phyloP scores from a whole-genome alignment of 1,284 basidiomycete species.

The Lentinula novae-zelandiae region DNA sequence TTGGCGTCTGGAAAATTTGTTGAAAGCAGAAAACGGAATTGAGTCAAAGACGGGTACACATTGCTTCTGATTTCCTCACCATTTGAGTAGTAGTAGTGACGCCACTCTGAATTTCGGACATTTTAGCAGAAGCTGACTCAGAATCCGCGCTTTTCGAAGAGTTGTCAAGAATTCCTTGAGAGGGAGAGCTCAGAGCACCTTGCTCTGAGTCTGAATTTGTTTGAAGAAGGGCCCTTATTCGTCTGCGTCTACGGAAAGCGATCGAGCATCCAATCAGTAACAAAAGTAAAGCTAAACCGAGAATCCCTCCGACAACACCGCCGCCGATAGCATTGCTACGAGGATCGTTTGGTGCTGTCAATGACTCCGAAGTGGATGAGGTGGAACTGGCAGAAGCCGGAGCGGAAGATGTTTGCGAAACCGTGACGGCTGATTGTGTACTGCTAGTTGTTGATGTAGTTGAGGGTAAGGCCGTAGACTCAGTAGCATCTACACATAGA shows the following conservation, averaged over 20 bases:
- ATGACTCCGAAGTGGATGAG: conserved; percentile 17
- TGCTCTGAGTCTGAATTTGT: neutral
- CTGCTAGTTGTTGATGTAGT: neutral
- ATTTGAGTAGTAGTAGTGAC: neutral
- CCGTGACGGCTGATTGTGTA: neutral
- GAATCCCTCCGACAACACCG: conserved; percentile 38
- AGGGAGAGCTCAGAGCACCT: neutral
- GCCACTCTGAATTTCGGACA: neutral
- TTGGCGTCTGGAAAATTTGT: neutral
- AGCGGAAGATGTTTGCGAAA: neutral
- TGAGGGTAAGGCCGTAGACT: conserved; percentile 14
- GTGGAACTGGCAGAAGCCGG: neutral
- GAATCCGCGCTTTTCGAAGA: neutral
- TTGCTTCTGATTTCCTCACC: neutral
- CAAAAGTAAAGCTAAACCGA: conserved; percentile 12
- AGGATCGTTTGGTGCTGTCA: conserved; percentile 16
- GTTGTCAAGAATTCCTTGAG: neutral
- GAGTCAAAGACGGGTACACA: neutral
- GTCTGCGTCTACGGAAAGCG: neutral
- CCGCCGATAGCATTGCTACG: conserved; percentile 39
- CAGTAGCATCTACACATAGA: conserved; percentile 7
- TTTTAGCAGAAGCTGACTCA: neutral
- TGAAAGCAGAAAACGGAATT: neutral
- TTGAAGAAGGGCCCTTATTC: neutral
- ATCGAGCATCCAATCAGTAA: neutral